Evolutionary conservation across 1,139 yeast genomes (phyloP).

Genomic region (Pichia sp.): DNA sequence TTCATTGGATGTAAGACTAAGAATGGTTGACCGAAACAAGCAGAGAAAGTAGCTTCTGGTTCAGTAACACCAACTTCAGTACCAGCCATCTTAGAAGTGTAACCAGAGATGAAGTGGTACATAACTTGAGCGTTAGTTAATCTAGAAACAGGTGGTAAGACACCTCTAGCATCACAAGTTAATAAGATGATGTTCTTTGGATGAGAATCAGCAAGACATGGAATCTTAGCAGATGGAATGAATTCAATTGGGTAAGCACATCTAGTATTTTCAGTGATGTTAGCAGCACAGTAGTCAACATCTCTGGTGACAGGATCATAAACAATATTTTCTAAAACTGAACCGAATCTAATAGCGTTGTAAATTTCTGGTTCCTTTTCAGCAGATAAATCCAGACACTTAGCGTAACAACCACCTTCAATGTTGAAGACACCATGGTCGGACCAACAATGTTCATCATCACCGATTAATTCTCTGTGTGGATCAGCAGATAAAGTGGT

Average conservation of each 20-base stretch:
- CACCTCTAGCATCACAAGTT: slow-evolving; percentile 99
- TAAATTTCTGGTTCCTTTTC: slow-evolving; percentile 98
- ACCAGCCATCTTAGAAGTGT: slow-evolving; percentile 99
- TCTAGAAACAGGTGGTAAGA: slow-evolving; percentile 94
- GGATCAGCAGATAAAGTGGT: slow-evolving; percentile 98
- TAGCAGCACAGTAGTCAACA: slow-evolving; percentile 80
- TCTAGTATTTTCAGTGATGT: slow-evolving; percentile 96
- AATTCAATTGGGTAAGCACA: slow-evolving; percentile 98
- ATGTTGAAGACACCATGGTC: slow-evolving; percentile 98
- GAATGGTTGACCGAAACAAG: slow-evolving; percentile 99
- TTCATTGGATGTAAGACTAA: slow-evolving; percentile 97
- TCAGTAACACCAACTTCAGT: slow-evolving; percentile 99
- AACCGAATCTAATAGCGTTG: slow-evolving; percentile 92
- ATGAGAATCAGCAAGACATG: slow-evolving; percentile 86
- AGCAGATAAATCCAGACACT: slow-evolving; percentile 84
- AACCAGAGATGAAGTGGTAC: slow-evolving; percentile 99
- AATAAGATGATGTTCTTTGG: slow-evolving; percentile 91
- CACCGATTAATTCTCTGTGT: slow-evolving; percentile 91
- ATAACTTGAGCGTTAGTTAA: slow-evolving; percentile 94
- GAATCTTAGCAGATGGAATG: slow-evolving; percentile 95
- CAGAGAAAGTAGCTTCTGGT: slow-evolving; percentile 97
- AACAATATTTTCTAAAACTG: slow-evolving; percentile 91
- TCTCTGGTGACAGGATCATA: slow-evolving; percentile 77
- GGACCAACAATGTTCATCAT: slow-evolving; percentile 99
- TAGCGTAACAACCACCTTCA: slow-evolving; percentile 99